Conservation (phyloP, 768 basidiomycete genomes). For the Hemileccinum rubropunctum region DNA sequence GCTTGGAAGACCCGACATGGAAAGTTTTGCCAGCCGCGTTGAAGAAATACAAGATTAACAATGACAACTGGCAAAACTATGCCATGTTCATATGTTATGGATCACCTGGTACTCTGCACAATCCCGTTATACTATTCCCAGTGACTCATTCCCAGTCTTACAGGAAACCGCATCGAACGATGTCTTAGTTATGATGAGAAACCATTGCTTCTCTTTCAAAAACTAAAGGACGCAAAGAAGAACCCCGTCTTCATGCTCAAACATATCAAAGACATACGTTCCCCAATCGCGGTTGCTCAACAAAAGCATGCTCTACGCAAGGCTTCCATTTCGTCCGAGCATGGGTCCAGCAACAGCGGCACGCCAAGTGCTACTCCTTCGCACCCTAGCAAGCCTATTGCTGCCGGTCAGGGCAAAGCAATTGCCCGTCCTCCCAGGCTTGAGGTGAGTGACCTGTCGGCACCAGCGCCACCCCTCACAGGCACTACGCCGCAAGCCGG, state of each 20-base stretch:
- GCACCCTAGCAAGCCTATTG: slow-evolving; percentile 22
- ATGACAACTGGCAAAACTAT: slow-evolving; percentile 98
- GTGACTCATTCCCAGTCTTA: not conserved
- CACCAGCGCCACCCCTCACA: slow-evolving; percentile 52
- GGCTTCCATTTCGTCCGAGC: slow-evolving; percentile 47
- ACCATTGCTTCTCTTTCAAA: slow-evolving; percentile 93
- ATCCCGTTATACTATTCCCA: not conserved
- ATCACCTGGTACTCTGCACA: slow-evolving; percentile 58
- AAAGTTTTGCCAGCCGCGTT: slow-evolving; percentile 97
- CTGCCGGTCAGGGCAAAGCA: slow-evolving; percentile 30
- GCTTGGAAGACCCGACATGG: slow-evolving; percentile 96
- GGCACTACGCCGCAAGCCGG: slow-evolving; percentile 65
- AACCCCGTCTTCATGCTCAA: slow-evolving; percentile 99
- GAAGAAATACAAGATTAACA: slow-evolving; percentile 98
- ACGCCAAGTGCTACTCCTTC: slow-evolving; percentile 20
- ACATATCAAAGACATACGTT: slow-evolving; percentile 91
- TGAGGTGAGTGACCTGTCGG: slow-evolving; percentile 62
- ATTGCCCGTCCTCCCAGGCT: slow-evolving; percentile 63
- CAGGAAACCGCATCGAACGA: slow-evolving; percentile 81
- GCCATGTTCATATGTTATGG: slow-evolving; percentile 99
- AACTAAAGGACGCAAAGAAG: slow-evolving; percentile 94
- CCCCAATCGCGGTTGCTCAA: slow-evolving; percentile 94
- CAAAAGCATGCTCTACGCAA: slow-evolving; percentile 92
- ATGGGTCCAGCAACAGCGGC: slow-evolving; percentile 12
- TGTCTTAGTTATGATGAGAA: slow-evolving; percentile 98